Evolutionary conservation across 257 asterid genomes (phyloP).

Genomic region (Jaltomata sinuosa): DNA sequence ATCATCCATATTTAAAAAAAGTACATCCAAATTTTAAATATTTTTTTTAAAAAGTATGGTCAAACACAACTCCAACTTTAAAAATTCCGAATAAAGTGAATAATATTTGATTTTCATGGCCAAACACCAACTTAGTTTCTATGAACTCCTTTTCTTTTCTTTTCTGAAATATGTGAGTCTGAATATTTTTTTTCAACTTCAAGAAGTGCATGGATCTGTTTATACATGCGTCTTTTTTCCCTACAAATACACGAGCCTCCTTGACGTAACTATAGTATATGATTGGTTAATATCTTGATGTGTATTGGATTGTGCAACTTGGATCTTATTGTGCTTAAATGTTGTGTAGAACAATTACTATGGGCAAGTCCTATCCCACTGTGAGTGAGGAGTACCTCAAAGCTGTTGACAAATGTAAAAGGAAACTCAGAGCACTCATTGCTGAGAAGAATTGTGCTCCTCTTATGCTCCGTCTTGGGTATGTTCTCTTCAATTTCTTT

Average conservation of each 20-base stretch:
- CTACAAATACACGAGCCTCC: not conserved
- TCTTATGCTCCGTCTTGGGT: constrained; percentile 90
- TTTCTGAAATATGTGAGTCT: not conserved
- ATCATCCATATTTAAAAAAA: no score
- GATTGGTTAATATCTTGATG: not conserved
- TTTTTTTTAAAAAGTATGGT: no score
- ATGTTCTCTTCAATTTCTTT: not conserved
- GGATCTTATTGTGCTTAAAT: not conserved
- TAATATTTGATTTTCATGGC: no score
- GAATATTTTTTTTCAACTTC: not conserved
- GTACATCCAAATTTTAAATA: no score
- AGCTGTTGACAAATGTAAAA: constrained; percentile 71
- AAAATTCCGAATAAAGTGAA: no score
- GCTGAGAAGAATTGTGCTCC: constrained; percentile 91
- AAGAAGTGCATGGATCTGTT: not conserved
- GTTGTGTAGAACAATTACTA: constrained; percentile 17
- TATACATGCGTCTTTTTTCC: not conserved
- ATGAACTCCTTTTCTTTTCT: not conserved
- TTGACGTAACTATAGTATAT: not conserved
- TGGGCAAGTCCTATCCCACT: constrained; percentile 73
- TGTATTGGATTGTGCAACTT: not conserved
- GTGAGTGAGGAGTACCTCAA: constrained; percentile 68
- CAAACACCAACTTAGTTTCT: not conserved
- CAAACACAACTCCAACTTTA: no score
- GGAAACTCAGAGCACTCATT: constrained; percentile 79